Evolutionary conservation across 345 rosid species (phyloP).

Genomic region (Lepidium sativum): DNA sequence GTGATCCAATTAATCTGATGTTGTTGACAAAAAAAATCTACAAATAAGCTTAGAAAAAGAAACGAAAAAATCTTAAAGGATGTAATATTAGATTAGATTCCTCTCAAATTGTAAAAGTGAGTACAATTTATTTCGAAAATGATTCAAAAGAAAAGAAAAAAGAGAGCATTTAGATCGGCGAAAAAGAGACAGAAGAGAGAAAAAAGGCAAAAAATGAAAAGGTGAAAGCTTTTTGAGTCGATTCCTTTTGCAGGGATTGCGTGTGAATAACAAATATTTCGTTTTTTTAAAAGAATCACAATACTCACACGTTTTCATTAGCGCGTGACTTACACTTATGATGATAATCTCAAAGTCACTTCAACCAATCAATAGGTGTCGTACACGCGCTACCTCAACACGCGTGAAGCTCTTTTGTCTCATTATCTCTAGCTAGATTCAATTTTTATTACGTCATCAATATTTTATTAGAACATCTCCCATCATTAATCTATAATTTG

Average conservation of each 20-base stretch:
- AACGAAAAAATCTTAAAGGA: neutral
- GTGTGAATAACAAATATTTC: constrained; percentile 22
- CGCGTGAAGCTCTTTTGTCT: constrained; percentile 18
- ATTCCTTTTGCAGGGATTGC: constrained; percentile 33
- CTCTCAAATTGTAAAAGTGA: neutral
- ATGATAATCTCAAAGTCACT: neutral
- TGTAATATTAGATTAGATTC: neutral
- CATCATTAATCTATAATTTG: too few species aligned
- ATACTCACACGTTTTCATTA: neutral
- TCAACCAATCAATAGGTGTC: neutral
- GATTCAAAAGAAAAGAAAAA: neutral
- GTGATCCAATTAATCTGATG: too few species aligned
- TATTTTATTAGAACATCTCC: too few species aligned
- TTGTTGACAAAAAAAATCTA: neutral
- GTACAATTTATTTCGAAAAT: neutral
- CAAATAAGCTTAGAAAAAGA: neutral
- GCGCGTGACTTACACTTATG: constrained; percentile 7
- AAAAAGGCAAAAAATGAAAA: constrained; percentile 13
- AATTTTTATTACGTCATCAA: constrained; percentile 22
- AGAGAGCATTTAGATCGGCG: constrained; percentile 20
- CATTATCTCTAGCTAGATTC: constrained; percentile 21
- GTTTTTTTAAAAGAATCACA: neutral
- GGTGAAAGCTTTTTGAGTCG: constrained; percentile 21
- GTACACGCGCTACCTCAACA: constrained; percentile 9
- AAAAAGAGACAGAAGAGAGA: constrained; percentile 2